Evolutionary conservation across 495 filamentous ascomycete species (phyloP).

Genomic region (Cudoniella acicularis): DNA sequence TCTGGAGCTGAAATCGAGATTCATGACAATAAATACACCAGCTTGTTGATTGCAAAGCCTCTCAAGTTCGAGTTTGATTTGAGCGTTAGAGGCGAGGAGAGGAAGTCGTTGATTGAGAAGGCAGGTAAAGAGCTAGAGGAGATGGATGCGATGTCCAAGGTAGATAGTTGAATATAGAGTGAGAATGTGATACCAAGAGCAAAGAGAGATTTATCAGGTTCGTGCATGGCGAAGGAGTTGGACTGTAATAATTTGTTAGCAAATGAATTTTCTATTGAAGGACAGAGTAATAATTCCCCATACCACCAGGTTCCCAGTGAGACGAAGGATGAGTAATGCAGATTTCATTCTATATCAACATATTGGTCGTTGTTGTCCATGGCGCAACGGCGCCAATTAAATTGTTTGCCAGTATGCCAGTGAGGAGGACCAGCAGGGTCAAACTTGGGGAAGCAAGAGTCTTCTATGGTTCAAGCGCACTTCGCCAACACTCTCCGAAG

Average conservation of each 20-base stretch:
- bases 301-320: too few relatives aligned
- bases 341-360: too few relatives aligned
- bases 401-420: neutral
- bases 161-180: too few relatives aligned
- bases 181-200: neutral
- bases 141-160: neutral
- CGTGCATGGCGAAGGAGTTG: neutral
- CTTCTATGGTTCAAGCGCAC: neutral
- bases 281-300: too few relatives aligned
- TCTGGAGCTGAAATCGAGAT: slow-evolving; percentile 37
- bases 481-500: neutral
- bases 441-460: neutral
- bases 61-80: slow-evolving; percentile 43
- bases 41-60: slow-evolving; percentile 52
- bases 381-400: neutral
- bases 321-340: too few relatives aligned
- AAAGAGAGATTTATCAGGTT: neutral
- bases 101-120: slow-evolving; percentile 20
- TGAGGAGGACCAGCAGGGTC: too few relatives aligned
- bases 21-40: slow-evolving; percentile 47
- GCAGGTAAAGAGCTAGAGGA: slow-evolving; percentile 31
- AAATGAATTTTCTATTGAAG: too few relatives aligned
- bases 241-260: too few relatives aligned
- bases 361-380: too few relatives aligned
- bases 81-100: slow-evolving; percentile 32